Conservation (phyloP, 2,329 filamentous ascomycete species). For the Alternaria gansuensis region DNA sequence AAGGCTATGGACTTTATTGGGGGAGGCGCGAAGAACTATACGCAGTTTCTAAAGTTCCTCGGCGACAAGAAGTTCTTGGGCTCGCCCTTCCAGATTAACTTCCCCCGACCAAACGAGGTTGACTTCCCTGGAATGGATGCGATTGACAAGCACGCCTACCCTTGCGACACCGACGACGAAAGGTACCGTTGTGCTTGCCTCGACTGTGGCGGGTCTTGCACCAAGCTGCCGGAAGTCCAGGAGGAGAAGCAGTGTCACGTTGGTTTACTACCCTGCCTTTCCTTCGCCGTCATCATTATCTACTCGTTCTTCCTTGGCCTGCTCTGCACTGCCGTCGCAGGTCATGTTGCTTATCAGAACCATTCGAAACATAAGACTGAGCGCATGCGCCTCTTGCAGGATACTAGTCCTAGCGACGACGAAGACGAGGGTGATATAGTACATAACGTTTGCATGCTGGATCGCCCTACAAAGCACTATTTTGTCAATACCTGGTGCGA, state of each 20-base stretch:
- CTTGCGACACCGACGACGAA: constrained; percentile 89
- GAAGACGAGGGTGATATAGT: constrained; percentile 92
- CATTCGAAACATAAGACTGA: constrained; percentile 80
- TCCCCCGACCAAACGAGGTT: constrained; percentile 68
- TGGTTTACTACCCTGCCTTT: constrained; percentile 88
- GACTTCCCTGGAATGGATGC: constrained; percentile 75
- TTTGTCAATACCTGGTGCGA: constrained; percentile 85
- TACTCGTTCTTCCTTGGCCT: constrained; percentile 79
- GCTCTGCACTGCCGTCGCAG: constrained; percentile 71
- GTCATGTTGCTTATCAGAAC: constrained; percentile 77
- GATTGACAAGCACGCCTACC: constrained; percentile 76
- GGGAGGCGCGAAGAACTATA: constrained; percentile 90
- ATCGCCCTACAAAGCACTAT: constrained; percentile 81
- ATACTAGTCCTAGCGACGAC: constrained; percentile 83
- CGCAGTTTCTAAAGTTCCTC: constrained; percentile 86
- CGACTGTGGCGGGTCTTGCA: constrained; percentile 88
- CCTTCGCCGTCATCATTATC: constrained; percentile 87
- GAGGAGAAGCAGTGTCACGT: constrained; percentile 78
- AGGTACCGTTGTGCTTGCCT: constrained; percentile 90
- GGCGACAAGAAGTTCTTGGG: constrained; percentile 91
- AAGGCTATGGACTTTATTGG: constrained; percentile 97
- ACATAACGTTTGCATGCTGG: constrained; percentile 77
- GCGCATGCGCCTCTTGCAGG: constrained; percentile 84
- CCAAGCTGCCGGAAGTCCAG: constrained; percentile 78
- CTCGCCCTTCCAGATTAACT: constrained; percentile 98